phyloP scores from a whole-genome alignment of 139 green algal genomes.

The Volvox reticuliferus region DNA sequence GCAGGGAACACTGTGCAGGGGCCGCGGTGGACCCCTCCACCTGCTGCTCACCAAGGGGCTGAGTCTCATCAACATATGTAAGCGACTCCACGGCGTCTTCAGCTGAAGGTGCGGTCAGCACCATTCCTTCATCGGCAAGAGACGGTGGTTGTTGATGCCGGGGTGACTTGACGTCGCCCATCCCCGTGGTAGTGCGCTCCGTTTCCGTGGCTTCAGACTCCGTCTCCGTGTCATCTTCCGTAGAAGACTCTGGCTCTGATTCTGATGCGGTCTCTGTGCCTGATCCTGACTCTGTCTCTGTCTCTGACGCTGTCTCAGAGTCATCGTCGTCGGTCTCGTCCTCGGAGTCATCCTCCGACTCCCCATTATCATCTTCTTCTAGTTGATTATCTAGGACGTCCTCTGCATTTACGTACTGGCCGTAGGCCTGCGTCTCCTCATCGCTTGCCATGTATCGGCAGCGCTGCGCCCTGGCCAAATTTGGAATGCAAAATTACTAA shows the following conservation, averaged over 20 bases:
- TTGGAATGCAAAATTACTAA: background rate
- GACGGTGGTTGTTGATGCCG: background rate
- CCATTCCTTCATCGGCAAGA: background rate
- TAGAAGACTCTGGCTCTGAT: background rate
- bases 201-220: background rate
- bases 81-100: background rate
- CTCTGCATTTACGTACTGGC: slow-evolving; percentile 20
- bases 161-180: background rate
- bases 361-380: background rate
- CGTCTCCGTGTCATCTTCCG: background rate
- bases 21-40: background rate
- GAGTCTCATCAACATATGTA: background rate
- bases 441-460: background rate
- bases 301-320: background rate
- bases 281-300: background rate
- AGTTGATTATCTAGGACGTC: background rate
- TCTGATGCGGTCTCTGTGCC: background rate
- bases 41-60: background rate
- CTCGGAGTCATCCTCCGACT: background rate
- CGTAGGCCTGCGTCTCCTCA: background rate
- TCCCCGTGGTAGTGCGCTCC: background rate
- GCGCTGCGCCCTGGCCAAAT: background rate
- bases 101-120: background rate
- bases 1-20: background rate
- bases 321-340: background rate